Conservation (phyloP, 441 rosid genomes). For the Pelargonium citronellum region DNA sequence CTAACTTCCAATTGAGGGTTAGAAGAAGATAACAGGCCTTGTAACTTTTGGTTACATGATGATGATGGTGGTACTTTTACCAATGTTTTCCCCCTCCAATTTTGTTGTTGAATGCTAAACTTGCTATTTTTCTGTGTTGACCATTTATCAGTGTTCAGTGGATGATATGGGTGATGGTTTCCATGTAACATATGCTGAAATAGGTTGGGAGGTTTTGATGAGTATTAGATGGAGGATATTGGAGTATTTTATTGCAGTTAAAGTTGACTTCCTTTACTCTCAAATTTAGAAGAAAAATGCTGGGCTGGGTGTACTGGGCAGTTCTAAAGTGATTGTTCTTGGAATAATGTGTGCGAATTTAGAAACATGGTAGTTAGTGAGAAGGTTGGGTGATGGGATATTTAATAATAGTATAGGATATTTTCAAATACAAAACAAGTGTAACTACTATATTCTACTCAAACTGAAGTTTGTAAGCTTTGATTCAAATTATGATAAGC, state of each 20-base stretch:
- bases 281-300: background rate
- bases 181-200: background rate
- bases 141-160: background rate
- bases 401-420: background rate
- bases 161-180: background rate
- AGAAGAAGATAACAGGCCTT: too few species aligned
- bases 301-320: background rate
- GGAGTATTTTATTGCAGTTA: background rate
- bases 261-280: background rate
- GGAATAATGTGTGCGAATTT: background rate
- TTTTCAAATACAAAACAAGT: too few species aligned
- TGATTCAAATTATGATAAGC: background rate
- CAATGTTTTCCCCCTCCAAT: too few species aligned
- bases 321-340: background rate
- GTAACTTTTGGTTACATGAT: too few species aligned
- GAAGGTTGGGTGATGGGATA: background rate
- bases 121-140: background rate
- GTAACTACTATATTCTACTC: background rate
- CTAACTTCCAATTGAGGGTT: too few species aligned
- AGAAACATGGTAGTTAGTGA: background rate
- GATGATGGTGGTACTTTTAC: too few species aligned
- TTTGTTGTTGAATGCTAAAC: background rate
- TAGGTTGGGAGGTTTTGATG: background rate
- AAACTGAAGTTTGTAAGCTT: background rate
- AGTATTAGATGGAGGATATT: background rate